Evolutionary conservation across 2,329 filamentous ascomycete genomes (phyloP), one percentile per base, ranked within the genome.

Genomic region (Hysterium pulicare): DNA sequence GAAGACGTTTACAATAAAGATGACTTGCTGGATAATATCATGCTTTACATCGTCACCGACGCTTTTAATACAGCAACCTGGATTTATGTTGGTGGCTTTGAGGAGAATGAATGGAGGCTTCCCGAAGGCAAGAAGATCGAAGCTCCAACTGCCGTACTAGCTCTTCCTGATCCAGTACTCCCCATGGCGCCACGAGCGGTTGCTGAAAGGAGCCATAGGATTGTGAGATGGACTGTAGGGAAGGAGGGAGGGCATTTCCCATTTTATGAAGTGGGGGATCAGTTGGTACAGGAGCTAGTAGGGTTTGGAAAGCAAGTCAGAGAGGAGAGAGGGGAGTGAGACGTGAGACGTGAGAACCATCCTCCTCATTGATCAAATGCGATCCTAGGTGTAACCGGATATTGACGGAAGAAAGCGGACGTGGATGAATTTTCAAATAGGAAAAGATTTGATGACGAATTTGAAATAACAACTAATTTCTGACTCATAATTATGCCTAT

Each of bases 11-110:
- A 17, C 19, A 31, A 4, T 6, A 5, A 28, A 10, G 24, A 38
- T 4, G 4, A 9, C 10, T 21, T 42, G 16, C 15, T 42, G 4
- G 40, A 42, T 36, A 33, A 42, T 21, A 30, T 42, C 15, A 42
- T 42, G 40, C 6, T 42, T 15, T 42, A 42, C 17, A 17, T 42
- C 13, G 40, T 42, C 23, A 42, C 32, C 5, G 33, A 42, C 9
- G 21, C 21, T 5, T 28, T 37, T 17, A 38, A 38, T 24, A 42
- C 33, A n/a, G 10, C 21, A 13, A 42, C 24, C 5, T 42, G 40
- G 40, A 42, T 42, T 17, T 41, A 42, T 22, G 33, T 22, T 4
- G 33, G 11, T 9, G 32, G 31, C 22, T 32, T 26, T 23, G 16
- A 42, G 19, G 5, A 28, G 5, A 16, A 23, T n/a, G 5, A 5